These are phyloP conservation scores for Clausena lansium DNA, from an alignment of 345 rosid species.

Conservation along the genomic window DNA sequence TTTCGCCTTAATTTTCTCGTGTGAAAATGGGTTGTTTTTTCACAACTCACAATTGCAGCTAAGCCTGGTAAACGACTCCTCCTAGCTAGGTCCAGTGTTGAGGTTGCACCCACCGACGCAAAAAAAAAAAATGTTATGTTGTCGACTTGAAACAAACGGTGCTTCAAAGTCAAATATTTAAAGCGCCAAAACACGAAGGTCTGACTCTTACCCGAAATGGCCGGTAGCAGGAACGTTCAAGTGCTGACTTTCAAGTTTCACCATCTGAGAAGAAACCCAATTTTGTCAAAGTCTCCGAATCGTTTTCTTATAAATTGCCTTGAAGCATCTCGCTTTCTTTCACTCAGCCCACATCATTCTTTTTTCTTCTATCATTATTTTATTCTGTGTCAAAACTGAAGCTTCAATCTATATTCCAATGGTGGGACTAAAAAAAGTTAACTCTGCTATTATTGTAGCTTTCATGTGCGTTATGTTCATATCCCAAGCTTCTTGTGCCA, in stretches of 20 bases:
- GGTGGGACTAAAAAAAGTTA: not conserved
- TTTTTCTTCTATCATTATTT: not conserved
- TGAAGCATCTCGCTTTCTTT: not conserved
- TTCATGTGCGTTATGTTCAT: not conserved
- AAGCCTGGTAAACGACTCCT: not conserved
- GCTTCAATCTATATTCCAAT: not conserved
- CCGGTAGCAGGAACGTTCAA: conserved; percentile 17
- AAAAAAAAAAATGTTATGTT: conserved; percentile 3
- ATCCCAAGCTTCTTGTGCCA: conserved; percentile 15
- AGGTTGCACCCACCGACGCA: conserved; percentile 17
- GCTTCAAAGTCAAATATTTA: not conserved
- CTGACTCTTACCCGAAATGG: not conserved
- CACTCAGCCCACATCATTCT: not conserved
- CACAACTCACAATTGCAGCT: not conserved
- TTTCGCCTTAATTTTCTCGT: too few species aligned
- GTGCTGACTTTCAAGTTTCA: not conserved
- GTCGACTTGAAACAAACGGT: not conserved
- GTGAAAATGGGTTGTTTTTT: not conserved
- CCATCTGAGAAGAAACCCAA: not conserved
- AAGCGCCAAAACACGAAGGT: not conserved
- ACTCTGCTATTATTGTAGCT: not conserved
- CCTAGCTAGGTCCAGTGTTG: not conserved
- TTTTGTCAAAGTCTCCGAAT: not conserved
- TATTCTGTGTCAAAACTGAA: not conserved
- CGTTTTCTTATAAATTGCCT: conserved; percentile 1